Evolutionary conservation across 1,284 basidiomycete species (phyloP), one percentile per base, ranked within the genome.

Genomic region (Malassezia arunalokei): DNA sequence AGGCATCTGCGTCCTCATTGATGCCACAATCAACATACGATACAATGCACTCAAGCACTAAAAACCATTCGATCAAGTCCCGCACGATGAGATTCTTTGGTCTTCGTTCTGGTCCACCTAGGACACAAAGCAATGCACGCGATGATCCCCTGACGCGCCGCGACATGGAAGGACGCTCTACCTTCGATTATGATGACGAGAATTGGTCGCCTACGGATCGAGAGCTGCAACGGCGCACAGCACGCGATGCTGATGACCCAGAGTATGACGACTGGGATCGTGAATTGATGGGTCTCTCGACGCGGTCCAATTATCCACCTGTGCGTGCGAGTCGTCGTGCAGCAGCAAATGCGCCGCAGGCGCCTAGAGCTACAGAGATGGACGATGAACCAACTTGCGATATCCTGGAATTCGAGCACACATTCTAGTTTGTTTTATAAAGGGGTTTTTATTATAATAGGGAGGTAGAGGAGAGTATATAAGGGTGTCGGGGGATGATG

Each of bases 201-300:
- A 6, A 40, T 11, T 24, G 17, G 9, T 3, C 12, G 3, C n/a
- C 12, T 15, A 15, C 3, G 8, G 39, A 40, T 9, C n/a, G 9
- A 15, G 39, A 40, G n/a, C 17, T 15, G 3, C 39, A 40, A 24
- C 33, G 33, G 9, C n/a, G n/a, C n/a, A 11, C 33, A 11, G 9
- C 33, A 11, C 11, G 11, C 33, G n/a, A 11, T 11, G 9, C n/a
- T 9, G 7, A 40, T 24, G 39, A 40, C 17, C 20, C 20, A 24
- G 33, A 11, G 33, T 47, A 47, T 20, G 53, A 55, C 31, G 53
- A 49, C 29, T 42, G 49, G 5, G 53, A 55, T 37, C 47, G 49
- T 6, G 53, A 55, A 33, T 44, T 55, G 12, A 49, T 55, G 43
- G 53, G 53, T 15, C 33, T 55, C 0, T 50, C 53, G 8, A 41